Base-by-base conservation (phyloP, 2,329 filamentous ascomycete genomes). In the Colletotrichum sp. region DNA sequence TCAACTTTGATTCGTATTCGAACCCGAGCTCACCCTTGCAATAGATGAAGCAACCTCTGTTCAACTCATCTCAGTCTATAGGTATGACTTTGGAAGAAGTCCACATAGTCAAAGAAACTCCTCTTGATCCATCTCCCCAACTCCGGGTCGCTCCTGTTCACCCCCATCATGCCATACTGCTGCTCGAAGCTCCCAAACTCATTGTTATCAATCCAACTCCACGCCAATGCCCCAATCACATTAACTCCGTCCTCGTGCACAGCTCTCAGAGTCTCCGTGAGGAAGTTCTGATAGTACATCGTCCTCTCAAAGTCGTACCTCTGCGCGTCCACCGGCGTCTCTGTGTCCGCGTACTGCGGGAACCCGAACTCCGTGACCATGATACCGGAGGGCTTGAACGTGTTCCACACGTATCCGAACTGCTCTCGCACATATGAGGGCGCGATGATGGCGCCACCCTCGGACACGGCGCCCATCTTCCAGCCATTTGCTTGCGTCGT, bases 341-440 rank as follows among this genome's bases (percentile, higher is more conserved):
- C 79, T 5, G 83, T 83, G 78, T 91, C 90, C 10, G 79, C 86
- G 65, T 87, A 90, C 0, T 90, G 86, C 6, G 90, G 89, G 79
- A 91, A 92, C 0, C 91, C 91, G 77, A 92, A 92, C 79, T 93
- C 91, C 8, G 87, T 86, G 7, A 92, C 82, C 26, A 85, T 83
- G 9, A 90, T 60, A 3, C 69, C 83, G 0, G 89, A 88, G 0
- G 82, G 80, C 36, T 83, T 86, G 85, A 89, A 93, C 0, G 89
- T 92, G 81, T 92, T 92, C 85, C 88, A 91, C 3, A 93, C 82
- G 79, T 92, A 93, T 78, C 85, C 88, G 6, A 92, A 84, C 77
- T 90, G 89, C 69, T 85, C 86, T 68, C 90, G 87, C n/a, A 93
- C 86, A 78, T 91, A 92, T 3, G 85, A 86, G 0, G 91, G 91